Conservation (phyloP, 352 stramenopile species). For the Pythium plurisporium region DNA sequence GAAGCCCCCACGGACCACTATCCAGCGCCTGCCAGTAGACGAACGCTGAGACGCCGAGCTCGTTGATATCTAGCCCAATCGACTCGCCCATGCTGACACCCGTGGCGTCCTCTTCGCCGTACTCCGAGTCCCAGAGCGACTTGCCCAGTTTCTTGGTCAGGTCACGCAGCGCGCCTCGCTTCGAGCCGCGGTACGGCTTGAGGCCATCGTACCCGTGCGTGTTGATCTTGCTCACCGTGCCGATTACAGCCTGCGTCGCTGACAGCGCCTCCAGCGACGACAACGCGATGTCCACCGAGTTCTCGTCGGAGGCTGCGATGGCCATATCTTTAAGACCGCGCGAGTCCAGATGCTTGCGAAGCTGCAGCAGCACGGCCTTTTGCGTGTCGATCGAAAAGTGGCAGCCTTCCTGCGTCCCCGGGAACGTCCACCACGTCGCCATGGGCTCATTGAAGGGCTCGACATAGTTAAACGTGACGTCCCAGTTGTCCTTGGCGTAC, state of each 20-base stretch:
- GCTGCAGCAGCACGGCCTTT: conserved; percentile 32
- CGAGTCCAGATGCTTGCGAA: conserved; percentile 34
- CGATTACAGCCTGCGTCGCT: conserved; percentile 19
- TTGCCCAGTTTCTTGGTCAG: conserved; percentile 29
- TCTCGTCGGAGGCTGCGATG: conserved; percentile 51
- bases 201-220: conserved; percentile 50
- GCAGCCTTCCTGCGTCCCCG: conserved; percentile 44
- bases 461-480: conserved; percentile 46
- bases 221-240: conserved; percentile 44
- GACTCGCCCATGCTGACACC: conserved; percentile 46
- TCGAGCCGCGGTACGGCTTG: conserved; percentile 34
- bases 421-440: conserved; percentile 43
- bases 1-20: conserved; percentile 44
- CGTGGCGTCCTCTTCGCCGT: conserved; percentile 43
- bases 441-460: conserved; percentile 61
- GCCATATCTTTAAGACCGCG: conserved; percentile 24
- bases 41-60: conserved; percentile 52
- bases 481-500: conserved; percentile 40
- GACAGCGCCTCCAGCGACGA: conserved; percentile 32
- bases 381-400: conserved; percentile 44
- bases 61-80: conserved; percentile 49
- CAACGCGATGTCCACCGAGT: conserved; percentile 33
- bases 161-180: conserved; percentile 31
- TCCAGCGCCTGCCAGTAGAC: conserved; percentile 66
- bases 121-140: conserved; percentile 57